These are phyloP conservation scores for Orbilia quercus DNA, from an alignment of 2,329 filamentous ascomycete species.

Conservation along the genomic window DNA sequence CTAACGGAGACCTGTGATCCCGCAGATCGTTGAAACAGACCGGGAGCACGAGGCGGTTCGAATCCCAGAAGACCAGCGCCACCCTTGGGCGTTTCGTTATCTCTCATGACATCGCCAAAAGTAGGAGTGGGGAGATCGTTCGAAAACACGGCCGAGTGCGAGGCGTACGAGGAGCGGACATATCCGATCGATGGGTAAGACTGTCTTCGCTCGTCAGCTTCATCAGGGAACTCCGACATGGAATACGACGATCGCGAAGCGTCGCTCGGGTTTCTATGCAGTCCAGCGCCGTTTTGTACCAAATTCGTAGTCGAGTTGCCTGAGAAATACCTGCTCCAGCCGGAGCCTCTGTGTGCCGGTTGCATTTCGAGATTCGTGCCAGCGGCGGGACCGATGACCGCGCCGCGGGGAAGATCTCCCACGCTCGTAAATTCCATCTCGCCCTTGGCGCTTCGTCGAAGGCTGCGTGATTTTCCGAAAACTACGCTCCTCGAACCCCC, in stretches of 20 bases:
- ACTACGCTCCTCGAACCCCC: constrained; percentile 40
- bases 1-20: constrained; percentile 53
- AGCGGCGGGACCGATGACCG: constrained; percentile 40
- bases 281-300: constrained; percentile 51
- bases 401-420: constrained; percentile 42
- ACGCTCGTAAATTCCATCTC: constrained; percentile 47
- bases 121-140: constrained; percentile 48
- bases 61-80: constrained; percentile 44
- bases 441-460: constrained; percentile 38
- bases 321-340: constrained; percentile 60
- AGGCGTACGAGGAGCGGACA: constrained; percentile 51
- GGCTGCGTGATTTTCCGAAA: constrained; percentile 47
- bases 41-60: constrained; percentile 51
- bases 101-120: constrained; percentile 54
- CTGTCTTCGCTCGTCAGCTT: constrained; percentile 47
- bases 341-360: constrained; percentile 56
- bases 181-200: constrained; percentile 55
- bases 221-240: constrained; percentile 52
- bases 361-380: constrained; percentile 55
- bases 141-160: constrained; percentile 48
- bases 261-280: constrained; percentile 49
- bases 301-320: constrained; percentile 59
- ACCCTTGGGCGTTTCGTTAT: constrained; percentile 42
- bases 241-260: constrained; percentile 54
- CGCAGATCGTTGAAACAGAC: constrained; percentile 44